Evolutionary conservation across 1,284 basidiomycete species (phyloP).

Genomic region (Moesziomyces parantarcticus): DNA sequence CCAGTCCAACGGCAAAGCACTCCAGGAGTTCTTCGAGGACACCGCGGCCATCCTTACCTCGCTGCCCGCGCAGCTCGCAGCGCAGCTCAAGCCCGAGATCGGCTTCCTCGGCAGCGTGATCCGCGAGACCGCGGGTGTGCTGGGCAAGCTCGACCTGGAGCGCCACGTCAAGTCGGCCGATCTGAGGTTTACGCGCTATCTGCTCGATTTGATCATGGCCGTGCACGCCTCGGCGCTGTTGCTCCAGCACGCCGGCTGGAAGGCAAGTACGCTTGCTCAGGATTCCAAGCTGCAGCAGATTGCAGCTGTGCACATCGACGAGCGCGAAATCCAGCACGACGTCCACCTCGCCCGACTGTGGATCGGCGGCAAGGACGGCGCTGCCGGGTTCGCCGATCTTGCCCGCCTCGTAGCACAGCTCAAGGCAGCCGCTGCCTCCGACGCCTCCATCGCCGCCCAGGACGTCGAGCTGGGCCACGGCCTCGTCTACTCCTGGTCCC

Average conservation of each 20-base stretch:
- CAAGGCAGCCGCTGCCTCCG: constrained; percentile 9
- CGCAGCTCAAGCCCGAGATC: constrained; percentile 11
- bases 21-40: constrained; percentile 69
- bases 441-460: not conserved
- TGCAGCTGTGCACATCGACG: constrained; percentile 11
- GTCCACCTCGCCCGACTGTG: constrained; percentile 31
- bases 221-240: constrained; percentile 32
- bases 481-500: constrained; percentile 33
- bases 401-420: constrained; percentile 25
- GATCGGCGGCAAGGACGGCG: constrained; percentile 27
- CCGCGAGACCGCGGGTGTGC: constrained; percentile 4
- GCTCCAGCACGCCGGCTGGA: constrained; percentile 48
- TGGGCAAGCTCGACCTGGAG: constrained; percentile 17
- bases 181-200: constrained; percentile 29
- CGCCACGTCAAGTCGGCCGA: constrained; percentile 29
- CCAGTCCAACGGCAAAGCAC: constrained; percentile 69
- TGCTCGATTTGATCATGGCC: constrained; percentile 49
- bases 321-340: constrained; percentile 20
- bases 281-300: constrained; percentile 17
- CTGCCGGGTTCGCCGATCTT: constrained; percentile 32
- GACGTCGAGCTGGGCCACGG: constrained; percentile 31
- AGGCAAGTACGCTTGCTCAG: constrained; percentile 3
- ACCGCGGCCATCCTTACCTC: constrained; percentile 15
- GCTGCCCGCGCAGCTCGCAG: constrained; percentile 3
- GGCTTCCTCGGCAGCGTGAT: constrained; percentile 15